Percentiles rank a stretch among this genome's conserved stretches.
Evolutionary conservation across 1,139 yeast genomes (phyloP).

Genomic region (Suhomyces kunorum): DNA sequence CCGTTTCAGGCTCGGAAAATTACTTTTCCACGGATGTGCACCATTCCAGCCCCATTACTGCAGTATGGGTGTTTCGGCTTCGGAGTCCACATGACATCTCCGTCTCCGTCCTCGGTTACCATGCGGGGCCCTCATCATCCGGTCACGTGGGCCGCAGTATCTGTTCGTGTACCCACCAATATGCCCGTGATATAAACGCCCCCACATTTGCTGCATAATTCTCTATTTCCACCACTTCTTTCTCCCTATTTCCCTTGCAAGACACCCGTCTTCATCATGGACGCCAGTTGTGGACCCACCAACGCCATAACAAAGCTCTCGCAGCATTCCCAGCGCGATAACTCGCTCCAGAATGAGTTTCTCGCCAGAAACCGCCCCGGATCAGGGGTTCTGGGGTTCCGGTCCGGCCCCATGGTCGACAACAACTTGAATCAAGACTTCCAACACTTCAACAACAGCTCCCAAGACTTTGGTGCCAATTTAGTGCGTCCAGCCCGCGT

Average conservation of each 20-base stretch:
- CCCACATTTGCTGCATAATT: neutral
- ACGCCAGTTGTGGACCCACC: constrained; percentile 29
- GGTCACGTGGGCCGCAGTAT: neutral
- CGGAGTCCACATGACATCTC: too few species aligned
- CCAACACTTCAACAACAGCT: constrained; percentile 28
- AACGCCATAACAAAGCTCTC: constrained; percentile 26
- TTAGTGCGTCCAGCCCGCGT: constrained; percentile 19
- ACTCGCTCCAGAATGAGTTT: constrained; percentile 25
- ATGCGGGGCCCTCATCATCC: neutral
- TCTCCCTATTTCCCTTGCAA: neutral
- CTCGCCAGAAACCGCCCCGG: constrained; percentile 12
- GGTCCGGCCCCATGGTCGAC: constrained; percentile 23
- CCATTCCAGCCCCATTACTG: too few species aligned
- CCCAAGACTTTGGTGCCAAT: constrained; percentile 22
- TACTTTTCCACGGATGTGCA: too few species aligned
- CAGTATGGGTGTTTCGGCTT: too few species aligned
- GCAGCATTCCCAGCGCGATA: constrained; percentile 28
- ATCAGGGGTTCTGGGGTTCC: constrained; percentile 14
- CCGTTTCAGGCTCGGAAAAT: too few species aligned
- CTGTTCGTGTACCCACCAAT: neutral
- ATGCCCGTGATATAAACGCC: neutral
- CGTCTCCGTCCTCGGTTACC: constrained; percentile 1
- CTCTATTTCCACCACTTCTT: neutral
- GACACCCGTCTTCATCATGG: constrained; percentile 16
- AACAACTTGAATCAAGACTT: constrained; percentile 37